Percentiles rank a stretch among this genome's conserved stretches.
These are phyloP conservation scores for Copromyces sp. DNA, from an alignment of 495 filamentous ascomycete genomes.

Conservation along the genomic window DNA sequence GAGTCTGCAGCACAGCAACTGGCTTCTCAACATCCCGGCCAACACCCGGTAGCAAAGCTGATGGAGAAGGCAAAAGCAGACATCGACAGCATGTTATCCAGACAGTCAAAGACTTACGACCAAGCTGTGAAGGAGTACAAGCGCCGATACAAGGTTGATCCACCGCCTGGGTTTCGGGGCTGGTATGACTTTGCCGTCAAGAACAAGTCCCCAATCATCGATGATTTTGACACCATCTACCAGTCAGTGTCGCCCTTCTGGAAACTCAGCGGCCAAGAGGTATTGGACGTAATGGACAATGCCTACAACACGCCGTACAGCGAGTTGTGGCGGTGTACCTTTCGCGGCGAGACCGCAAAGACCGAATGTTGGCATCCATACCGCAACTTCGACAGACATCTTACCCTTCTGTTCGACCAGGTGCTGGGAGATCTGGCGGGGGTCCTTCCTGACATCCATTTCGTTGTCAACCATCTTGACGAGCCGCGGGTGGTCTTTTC, in stretches of 20 bases:
- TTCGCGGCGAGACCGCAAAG: slow-evolving; percentile 6
- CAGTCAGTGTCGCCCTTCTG: slow-evolving; percentile 20
- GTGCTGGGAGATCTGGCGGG: slow-evolving; percentile 53
- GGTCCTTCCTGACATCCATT: slow-evolving; percentile 59
- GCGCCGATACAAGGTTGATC: slow-evolving; percentile 39
- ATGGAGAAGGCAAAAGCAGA: slow-evolving; percentile 28
- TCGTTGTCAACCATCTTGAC: slow-evolving; percentile 70
- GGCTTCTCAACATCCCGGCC: background rate
- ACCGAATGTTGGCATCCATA: slow-evolving; percentile 17
- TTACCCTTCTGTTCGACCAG: slow-evolving; percentile 9
- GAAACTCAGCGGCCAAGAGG: slow-evolving; percentile 15
- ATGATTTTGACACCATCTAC: slow-evolving; percentile 53
- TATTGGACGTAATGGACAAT: slow-evolving; percentile 6
- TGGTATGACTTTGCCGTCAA: slow-evolving; percentile 58
- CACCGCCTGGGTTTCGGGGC: slow-evolving; percentile 48
- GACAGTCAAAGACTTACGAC: slow-evolving; percentile 36
- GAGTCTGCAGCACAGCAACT: background rate
- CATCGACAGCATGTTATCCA: slow-evolving; percentile 26
- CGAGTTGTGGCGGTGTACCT: slow-evolving; percentile 22
- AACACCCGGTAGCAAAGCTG: slow-evolving; percentile 40
- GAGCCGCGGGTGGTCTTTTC: slow-evolving; percentile 62
- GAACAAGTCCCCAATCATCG: slow-evolving; percentile 51
- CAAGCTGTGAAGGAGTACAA: slow-evolving; percentile 42
- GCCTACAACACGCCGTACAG: slow-evolving; percentile 2
- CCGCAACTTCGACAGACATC: slow-evolving; percentile 17